Evolutionary conservation across 768 basidiomycete species (phyloP), one percentile per base, ranked within the genome.

Genomic region (Rhodotorula babjevae): DNA sequence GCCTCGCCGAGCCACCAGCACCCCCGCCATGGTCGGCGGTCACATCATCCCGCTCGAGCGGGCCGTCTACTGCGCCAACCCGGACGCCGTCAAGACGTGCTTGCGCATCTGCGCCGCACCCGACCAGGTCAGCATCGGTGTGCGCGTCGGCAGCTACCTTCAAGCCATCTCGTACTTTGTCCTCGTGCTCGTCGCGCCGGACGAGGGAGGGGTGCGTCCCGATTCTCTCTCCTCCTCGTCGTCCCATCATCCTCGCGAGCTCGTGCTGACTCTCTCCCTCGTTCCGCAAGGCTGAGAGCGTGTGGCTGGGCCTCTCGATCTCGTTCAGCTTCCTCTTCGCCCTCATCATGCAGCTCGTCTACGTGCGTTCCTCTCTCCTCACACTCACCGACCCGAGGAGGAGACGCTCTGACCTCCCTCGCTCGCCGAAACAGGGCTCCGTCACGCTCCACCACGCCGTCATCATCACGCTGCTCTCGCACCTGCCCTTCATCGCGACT

Each of bases 1-100:
- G 50, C 27, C 50, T 25, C 11, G 50, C 23, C 19, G 21, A 21
- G 19, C 5, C 50, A 18, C n/a, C 47, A 21, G 15, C 47, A 5
- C 47, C 27, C 23, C 27, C 50, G 9, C n/a, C n/a, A 55, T 55
- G 53, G n/a, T 72, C 65, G 65, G 61, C 65, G 70, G 65, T 29
- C 57, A 49, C 47, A 29, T 63, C n/a, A 49, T 68, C 42, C 63
- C 67, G 25, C 42, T 63, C n/a, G 49, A 56, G 29, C 63, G 58
- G n/a, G 72, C 72, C 7, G 62, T 69, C 16, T 74, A 74, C 58
- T 74, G 73, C 55, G 56, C 73, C 15, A 63, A 67, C 61, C 73
- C 73, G 16, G 68, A 74, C 52, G 65, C 65, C 0, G 33, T 69
- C n/a, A 56, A 27, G 1, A 2, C 16, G 1, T 74, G 73, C 59